Conservation (phyloP, 768 basidiomycete species). For the Mycena vulgaris region DNA sequence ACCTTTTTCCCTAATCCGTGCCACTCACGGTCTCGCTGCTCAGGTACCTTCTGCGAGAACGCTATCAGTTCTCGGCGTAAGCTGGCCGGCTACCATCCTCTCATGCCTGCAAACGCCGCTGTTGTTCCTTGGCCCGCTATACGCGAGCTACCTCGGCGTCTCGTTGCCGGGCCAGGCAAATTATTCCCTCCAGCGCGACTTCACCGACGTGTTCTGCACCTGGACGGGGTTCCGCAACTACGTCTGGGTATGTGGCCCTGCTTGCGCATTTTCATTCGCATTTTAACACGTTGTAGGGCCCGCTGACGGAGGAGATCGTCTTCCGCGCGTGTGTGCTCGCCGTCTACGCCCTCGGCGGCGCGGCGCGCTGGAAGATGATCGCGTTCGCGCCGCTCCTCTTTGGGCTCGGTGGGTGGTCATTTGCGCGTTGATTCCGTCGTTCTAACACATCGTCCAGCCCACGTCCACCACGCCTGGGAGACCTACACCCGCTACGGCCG, state of each 20-base stretch:
- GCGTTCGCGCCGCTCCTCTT: conserved; percentile 90
- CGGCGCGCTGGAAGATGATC: conserved; percentile 72
- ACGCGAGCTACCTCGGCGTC: conserved; percentile 63
- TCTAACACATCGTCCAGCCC: conserved; percentile 70
- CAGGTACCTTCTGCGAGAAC: neutral
- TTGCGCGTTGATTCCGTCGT: no score
- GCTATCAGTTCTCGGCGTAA: neutral
- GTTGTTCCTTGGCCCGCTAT: conserved; percentile 86
- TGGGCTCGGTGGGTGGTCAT: conserved; percentile 78
- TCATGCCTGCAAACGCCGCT: conserved; percentile 80
- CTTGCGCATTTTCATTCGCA: neutral
- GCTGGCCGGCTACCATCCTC: conserved; percentile 41
- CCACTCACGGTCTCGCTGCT: neutral
- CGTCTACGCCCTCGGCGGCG: conserved; percentile 77
- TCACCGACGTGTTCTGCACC: conserved; percentile 59
- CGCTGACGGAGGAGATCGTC: conserved; percentile 93
- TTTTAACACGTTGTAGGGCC: conserved; percentile 72
- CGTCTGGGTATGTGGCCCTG: conserved; percentile 54
- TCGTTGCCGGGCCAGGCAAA: conserved; percentile 69
- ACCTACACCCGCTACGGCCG: conserved; percentile 83
- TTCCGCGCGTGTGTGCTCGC: conserved; percentile 90
- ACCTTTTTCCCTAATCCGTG: neutral
- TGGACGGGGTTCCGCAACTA: conserved; percentile 85
- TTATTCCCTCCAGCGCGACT: conserved; percentile 61
- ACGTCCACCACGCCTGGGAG: conserved; percentile 94